Evolutionary conservation across 805 yeast genomes (phyloP).

Genomic region (Starmerella riodocensis): DNA sequence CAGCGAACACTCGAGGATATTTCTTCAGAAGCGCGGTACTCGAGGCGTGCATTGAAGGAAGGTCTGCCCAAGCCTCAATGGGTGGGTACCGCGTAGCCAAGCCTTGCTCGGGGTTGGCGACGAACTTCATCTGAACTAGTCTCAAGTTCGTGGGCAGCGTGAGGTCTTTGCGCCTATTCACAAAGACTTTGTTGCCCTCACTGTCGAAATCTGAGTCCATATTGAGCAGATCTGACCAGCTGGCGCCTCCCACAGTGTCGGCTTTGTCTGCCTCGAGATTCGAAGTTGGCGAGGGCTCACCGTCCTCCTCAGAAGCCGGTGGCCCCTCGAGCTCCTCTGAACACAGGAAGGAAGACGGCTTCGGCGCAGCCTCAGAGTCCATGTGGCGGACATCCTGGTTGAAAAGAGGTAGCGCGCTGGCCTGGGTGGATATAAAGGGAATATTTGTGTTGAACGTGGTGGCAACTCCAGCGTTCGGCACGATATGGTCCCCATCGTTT

Average conservation of each 20-base stretch:
- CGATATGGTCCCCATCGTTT: not conserved
- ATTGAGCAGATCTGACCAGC: constrained; percentile 2
- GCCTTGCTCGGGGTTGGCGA: constrained; percentile 11
- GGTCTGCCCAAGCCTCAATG: constrained; percentile 42
- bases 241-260: not conserved
- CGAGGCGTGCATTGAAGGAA: constrained; percentile 29
- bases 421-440: constrained; percentile 20
- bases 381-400: constrained; percentile 19
- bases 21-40: constrained; percentile 23
- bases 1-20: constrained; percentile 32
- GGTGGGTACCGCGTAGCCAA: constrained; percentile 34
- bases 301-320: not conserved
- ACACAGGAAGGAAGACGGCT: no score
- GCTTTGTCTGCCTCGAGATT: not conserved
- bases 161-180: constrained; percentile 8
- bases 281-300: not conserved
- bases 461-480: constrained; percentile 15
- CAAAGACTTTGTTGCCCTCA: constrained; percentile 5
- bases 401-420: constrained; percentile 21
- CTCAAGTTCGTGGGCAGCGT: constrained; percentile 1
- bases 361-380: no score
- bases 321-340: no score
- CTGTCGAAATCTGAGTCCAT: constrained; percentile 1
- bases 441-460: constrained; percentile 23
- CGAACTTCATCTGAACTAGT: constrained; percentile 12